Conservation (phyloP, 2,329 filamentous ascomycete species). For the Trichoderma atroviride region DNA sequence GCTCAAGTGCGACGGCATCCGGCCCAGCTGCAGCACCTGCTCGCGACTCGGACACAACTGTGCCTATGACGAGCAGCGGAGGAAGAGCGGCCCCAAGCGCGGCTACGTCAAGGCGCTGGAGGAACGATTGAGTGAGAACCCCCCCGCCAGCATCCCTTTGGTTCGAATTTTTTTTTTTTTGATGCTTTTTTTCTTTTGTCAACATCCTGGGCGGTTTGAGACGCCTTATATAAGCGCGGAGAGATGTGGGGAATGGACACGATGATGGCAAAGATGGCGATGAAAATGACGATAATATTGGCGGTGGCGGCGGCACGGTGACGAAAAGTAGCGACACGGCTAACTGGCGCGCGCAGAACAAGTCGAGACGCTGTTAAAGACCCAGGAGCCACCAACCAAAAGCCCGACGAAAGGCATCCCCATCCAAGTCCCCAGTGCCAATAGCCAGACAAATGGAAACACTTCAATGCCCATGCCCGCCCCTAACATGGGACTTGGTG, state of each 20-base stretch:
- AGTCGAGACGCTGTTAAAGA: conserved; percentile 88
- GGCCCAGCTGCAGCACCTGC: conserved; percentile 87
- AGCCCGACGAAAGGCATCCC: conserved; percentile 40
- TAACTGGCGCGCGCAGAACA: conserved; percentile 64
- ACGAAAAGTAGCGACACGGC: not conserved
- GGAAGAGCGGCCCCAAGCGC: conserved; percentile 92
- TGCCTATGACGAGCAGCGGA: conserved; percentile 87
- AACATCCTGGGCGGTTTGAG: not conserved
- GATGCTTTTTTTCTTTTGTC: not conserved
- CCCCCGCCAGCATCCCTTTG: not conserved
- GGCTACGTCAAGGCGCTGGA: conserved; percentile 94
- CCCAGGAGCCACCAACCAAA: conserved; percentile 54
- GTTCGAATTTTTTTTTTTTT: not conserved
- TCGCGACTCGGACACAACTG: conserved; percentile 83
- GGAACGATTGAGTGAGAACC: conserved; percentile 77
- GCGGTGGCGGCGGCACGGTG: not conserved
- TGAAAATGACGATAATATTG: not conserved
- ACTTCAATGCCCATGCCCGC: conserved; percentile 43
- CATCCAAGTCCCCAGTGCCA: conserved; percentile 33
- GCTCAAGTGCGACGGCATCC: conserved; percentile 81
- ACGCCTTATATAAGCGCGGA: not conserved
- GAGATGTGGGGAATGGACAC: not conserved
- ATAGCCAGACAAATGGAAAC: conserved; percentile 38
- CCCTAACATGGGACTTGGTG: conserved; percentile 50
- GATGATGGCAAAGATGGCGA: not conserved